A percentile compares a stretch with the other conserved stretches of the same genome.
Conservation (phyloP, 2,329 filamentous ascomycete genomes). For the Exophiala phaeomuriformis region DNA sequence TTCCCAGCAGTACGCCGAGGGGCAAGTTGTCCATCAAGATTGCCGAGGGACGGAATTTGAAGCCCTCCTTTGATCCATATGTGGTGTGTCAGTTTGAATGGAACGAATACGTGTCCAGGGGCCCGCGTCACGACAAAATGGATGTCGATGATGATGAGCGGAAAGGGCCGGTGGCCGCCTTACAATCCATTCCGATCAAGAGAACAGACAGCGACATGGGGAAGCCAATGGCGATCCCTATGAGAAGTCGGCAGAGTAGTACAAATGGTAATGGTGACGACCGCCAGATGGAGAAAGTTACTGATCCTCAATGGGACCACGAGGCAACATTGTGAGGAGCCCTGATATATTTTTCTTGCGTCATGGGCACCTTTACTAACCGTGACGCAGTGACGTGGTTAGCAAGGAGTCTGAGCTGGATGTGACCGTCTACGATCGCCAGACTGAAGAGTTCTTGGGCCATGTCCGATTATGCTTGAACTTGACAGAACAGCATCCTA, state of each 20-base stretch:
- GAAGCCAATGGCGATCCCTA: slow-evolving; percentile 85
- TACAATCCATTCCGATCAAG: slow-evolving; percentile 55
- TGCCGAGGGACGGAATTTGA: slow-evolving; percentile 71
- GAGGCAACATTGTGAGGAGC: slow-evolving; percentile 81
- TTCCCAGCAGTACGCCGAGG: slow-evolving; percentile 60
- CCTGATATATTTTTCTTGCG: neutral
- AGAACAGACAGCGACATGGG: slow-evolving; percentile 74
- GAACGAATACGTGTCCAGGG: slow-evolving; percentile 90
- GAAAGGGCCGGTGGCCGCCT: slow-evolving; percentile 44
- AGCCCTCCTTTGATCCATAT: slow-evolving; percentile 81
- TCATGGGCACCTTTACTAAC: slow-evolving; percentile 28
- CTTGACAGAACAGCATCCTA: slow-evolving; percentile 59
- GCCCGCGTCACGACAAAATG: slow-evolving; percentile 58
- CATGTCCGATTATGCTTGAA: slow-evolving; percentile 76
- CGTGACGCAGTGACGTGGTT: slow-evolving; percentile 68
- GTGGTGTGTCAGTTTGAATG: slow-evolving; percentile 95
- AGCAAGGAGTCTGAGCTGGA: slow-evolving; percentile 85
- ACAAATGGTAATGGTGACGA: slow-evolving; percentile 74
- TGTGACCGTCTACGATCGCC: slow-evolving; percentile 86
- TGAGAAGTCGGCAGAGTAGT: slow-evolving; percentile 94
- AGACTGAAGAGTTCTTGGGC: slow-evolving; percentile 83
- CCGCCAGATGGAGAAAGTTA: slow-evolving; percentile 57
- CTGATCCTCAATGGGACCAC: slow-evolving; percentile 90
- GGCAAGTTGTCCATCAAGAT: slow-evolving; percentile 89
- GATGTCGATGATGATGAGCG: slow-evolving; percentile 56